A percentile compares a stretch with the other conserved stretches of the same genome.
phyloP scores from a whole-genome alignment of 179 eudicot genomes.

The Carnegiea gigantea region DNA sequence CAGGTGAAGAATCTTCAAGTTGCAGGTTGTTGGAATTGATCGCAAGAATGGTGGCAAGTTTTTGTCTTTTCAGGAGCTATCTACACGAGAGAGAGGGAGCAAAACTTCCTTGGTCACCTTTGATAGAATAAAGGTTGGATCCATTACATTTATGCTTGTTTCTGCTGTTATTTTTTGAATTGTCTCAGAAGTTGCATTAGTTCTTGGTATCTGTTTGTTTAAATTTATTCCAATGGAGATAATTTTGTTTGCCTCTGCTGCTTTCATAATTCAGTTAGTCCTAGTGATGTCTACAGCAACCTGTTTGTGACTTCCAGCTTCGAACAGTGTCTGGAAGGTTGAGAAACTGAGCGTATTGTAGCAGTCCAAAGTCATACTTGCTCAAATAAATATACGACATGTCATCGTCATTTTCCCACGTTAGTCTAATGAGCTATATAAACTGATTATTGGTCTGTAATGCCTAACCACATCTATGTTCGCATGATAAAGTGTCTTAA shows the following conservation, averaged over 20 bases:
- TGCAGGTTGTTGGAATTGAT: constrained; percentile 92
- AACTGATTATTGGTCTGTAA: neutral
- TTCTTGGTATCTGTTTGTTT: neutral
- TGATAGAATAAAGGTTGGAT: constrained; percentile 74
- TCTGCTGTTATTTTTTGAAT: neutral
- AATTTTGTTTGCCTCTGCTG: neutral
- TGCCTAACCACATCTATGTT: neutral
- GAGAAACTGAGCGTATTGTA: neutral
- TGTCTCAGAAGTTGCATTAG: neutral
- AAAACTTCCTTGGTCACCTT: constrained; percentile 55
- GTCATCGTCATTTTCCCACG: neutral
- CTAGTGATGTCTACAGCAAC: neutral
- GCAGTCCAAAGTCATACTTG: neutral
- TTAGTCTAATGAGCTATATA: neutral
- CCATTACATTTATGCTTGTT: neutral
- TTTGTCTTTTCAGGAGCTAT: constrained; percentile 86
- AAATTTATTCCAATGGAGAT: neutral
- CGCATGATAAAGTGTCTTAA: no score
- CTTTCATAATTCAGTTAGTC: neutral
- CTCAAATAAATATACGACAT: neutral
- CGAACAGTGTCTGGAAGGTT: neutral
- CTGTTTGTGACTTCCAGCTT: neutral
- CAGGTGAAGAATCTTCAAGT: constrained; percentile 19
- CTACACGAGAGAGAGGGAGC: constrained; percentile 91
- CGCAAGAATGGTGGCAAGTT: constrained; percentile 71